Evolutionary conservation across 371 early-diverging fungal genomes (phyloP), one percentile per base, ranked within the genome.

Genomic region (Syncephalastrum racemosum): DNA sequence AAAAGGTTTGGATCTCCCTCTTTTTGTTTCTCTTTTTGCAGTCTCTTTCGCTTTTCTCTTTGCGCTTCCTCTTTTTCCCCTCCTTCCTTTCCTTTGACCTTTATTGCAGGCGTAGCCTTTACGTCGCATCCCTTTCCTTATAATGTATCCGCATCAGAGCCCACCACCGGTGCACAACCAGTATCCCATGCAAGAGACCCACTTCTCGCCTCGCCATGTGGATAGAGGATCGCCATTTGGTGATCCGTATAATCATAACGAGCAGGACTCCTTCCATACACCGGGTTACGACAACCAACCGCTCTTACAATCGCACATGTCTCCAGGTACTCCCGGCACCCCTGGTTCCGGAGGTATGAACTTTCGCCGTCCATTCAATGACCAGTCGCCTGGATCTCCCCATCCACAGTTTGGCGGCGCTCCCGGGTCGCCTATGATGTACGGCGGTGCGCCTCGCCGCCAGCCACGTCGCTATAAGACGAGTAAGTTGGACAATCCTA

Each of bases 381-480:
- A 25, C 53, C 56, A 20, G 5, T 53, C 65, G 14, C 48, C 54
- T 22, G 57, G 50, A 5, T 41, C 62, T 49, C 53, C 63, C 13
- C 62, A 43, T 41, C 63, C 67, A 4, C 48, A 3, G 27, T 60
- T 44, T 36, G 45, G 15, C 23, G 50, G 31, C 42, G 46, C 58
- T 45, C 62, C 56, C 4, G 43, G 56, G 48, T 66, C 60, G 13
- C 70, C 70, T 10, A 52, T 55, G 43, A 80, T 71, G 50, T 80
- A 60, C 60, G 81, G 79, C 4, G 71, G 66, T 19, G 81, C 77
- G 4, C 86, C 86, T 2, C 53, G 66, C 23, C 73, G 80, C n/a
- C 84, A 83, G 54, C 71, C 81, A 12, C 78, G 86, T 27, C 73
- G 86, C 31, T 86, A 82, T 64, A 83, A 81, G 70, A 84, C 86